A percentile compares a stretch with the other conserved stretches of the same genome.
Evolutionary conservation across 1,139 yeast species (phyloP).

Genomic region (Suhomyces coccinellae): DNA sequence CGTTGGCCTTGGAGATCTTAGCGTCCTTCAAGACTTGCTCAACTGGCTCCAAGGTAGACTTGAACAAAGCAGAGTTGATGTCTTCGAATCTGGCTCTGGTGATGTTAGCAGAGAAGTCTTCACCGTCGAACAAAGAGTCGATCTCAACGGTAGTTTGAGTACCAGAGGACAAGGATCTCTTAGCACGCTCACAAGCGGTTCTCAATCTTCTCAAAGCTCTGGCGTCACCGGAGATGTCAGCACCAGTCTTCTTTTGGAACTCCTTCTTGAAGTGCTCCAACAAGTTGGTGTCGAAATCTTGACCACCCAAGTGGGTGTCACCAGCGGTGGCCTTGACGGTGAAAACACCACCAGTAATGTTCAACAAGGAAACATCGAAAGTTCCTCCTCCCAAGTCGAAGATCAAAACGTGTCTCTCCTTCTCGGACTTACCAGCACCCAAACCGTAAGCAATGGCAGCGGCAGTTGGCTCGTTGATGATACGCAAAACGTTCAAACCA

Average conservation of each 20-base stretch:
- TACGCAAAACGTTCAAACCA: constrained; percentile 93
- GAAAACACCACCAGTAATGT: constrained; percentile 98
- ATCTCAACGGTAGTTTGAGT: constrained; percentile 96
- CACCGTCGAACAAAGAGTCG: constrained; percentile 95
- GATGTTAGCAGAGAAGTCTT: constrained; percentile 93
- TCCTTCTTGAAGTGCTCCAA: constrained; percentile 92
- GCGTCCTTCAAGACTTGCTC: constrained; percentile 98
- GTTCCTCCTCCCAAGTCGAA: constrained; percentile 99
- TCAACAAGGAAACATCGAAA: constrained; percentile 94
- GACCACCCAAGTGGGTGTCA: constrained; percentile 99
- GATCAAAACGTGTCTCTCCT: constrained; percentile 86
- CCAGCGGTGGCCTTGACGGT: constrained; percentile 99
- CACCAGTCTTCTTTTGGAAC: constrained; percentile 96
- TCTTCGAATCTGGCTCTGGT: constrained; percentile 99
- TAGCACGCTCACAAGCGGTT: constrained; percentile 99
- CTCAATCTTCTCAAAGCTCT: constrained; percentile 98
- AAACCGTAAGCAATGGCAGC: constrained; percentile 99
- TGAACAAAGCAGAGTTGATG: constrained; percentile 92
- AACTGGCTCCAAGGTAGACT: constrained; percentile 95
- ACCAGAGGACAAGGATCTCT: constrained; percentile 97
- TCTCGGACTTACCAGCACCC: constrained; percentile 88
- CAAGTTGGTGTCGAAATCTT: constrained; percentile 97
- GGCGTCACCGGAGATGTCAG: constrained; percentile 86
- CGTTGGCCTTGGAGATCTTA: constrained; percentile 82
- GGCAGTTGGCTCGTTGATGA: constrained; percentile 97